These are phyloP conservation scores for Pichia cephalocereana DNA, from an alignment of 805 yeast genomes.

Conservation along the genomic window DNA sequence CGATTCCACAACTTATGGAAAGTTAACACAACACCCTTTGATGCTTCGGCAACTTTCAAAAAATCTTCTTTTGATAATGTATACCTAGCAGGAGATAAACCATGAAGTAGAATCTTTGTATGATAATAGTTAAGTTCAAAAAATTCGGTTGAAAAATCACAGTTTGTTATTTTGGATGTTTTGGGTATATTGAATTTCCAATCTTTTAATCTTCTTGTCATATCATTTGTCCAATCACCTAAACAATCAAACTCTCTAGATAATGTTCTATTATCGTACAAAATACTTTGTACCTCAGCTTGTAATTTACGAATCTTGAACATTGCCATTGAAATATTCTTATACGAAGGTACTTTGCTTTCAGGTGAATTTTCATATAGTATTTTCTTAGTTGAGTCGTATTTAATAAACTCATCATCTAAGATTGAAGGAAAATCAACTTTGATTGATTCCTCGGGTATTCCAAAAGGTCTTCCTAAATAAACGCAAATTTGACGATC, in stretches of 20 bases:
- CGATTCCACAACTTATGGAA: slow-evolving; percentile 50
- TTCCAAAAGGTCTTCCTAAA: slow-evolving; percentile 80
- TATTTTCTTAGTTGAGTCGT: background rate
- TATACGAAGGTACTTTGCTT: slow-evolving; percentile 42
- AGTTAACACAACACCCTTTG: slow-evolving; percentile 55
- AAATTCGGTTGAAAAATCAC: slow-evolving; percentile 63
- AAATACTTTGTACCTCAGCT: slow-evolving; percentile 61
- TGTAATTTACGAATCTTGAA: slow-evolving; percentile 66
- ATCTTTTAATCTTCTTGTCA: slow-evolving; percentile 40
- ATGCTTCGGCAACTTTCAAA: slow-evolving; percentile 47
- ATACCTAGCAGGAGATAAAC: slow-evolving; percentile 64
- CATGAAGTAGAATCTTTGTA: slow-evolving; percentile 61
- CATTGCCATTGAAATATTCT: slow-evolving; percentile 56
- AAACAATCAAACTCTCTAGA: slow-evolving; percentile 52
- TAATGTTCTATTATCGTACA: slow-evolving; percentile 63
- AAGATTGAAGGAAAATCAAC: slow-evolving; percentile 63
- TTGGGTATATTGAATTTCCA: slow-evolving; percentile 59
- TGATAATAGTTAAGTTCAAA: slow-evolving; percentile 72
- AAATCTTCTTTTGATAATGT: slow-evolving; percentile 46
- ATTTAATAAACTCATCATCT: slow-evolving; percentile 58
- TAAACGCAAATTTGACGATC: slow-evolving; percentile 84
- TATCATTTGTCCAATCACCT: slow-evolving; percentile 54
- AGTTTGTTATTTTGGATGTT: slow-evolving; percentile 51
- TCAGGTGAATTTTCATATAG: slow-evolving; percentile 3
- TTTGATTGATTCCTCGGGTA: slow-evolving; percentile 71